Conservation (phyloP, 257 asterid genomes). For the Salvia miltiorrhiza region DNA sequence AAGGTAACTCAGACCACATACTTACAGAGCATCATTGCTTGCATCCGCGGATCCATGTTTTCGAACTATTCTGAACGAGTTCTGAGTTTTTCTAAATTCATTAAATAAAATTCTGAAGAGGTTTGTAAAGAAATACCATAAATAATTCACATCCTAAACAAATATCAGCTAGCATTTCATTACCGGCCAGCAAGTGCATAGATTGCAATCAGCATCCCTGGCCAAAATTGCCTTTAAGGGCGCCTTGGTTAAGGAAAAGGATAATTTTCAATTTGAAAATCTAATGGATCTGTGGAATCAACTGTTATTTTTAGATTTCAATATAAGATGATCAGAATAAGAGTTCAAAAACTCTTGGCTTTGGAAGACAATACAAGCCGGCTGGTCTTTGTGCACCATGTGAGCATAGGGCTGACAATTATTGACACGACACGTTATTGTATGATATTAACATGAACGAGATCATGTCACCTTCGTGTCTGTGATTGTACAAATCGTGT, state of each 20-base stretch:
- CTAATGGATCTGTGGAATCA: too few relatives aligned
- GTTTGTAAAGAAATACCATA: background rate
- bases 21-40: background rate
- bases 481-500: too few relatives aligned
- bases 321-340: background rate
- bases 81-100: background rate
- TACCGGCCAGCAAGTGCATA: background rate
- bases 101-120: background rate
- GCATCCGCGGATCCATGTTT: background rate
- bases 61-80: background rate
- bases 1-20: constrained; percentile 42
- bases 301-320: background rate
- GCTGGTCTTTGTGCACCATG: background rate
- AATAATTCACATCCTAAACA: background rate
- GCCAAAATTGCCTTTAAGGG: background rate
- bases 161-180: background rate
- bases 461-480: too few relatives aligned
- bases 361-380: background rate
- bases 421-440: too few relatives aligned
- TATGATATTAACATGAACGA: too few relatives aligned
- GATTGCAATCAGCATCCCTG: background rate
- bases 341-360: background rate
- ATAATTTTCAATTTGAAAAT: background rate
- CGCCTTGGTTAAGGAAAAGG: background rate
- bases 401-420: background rate